Evolutionary conservation across 495 filamentous ascomycete species (phyloP), one percentile per base, ranked within the genome.

Genomic region (Bryoglossum gracile): DNA sequence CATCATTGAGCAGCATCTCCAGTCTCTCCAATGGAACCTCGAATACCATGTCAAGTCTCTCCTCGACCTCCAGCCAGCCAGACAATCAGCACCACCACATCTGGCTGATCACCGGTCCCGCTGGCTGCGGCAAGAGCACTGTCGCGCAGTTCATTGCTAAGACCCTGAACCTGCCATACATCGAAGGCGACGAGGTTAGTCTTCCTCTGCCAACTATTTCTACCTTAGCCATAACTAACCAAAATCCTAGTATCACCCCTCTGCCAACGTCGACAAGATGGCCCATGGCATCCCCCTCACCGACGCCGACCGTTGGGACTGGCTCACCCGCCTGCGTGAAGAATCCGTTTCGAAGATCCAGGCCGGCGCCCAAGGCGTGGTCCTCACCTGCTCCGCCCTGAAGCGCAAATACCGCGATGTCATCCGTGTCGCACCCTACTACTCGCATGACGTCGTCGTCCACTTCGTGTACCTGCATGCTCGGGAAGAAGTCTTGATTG

Each of bases 371-470:
- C 68, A 78, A 26, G 94, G 91, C 42, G 94, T 95, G 21, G 86
- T 99, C 17, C 75, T 99, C 46, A 95, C 94, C 40, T 99, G 94
- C 75, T 94, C 87, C 11, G 92, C 91, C 3, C 75, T 99, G 42
- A 97, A 97, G 72, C 85, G 85, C 61, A 94, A 91, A 69, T 99
- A 99, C 73, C 86, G 94, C 53, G 91, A 99, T 64, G 90, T 96
- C 36, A 89, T 99, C 66, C 83, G 94, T 42, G 79, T 92, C 8
- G 92, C 91, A 2, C 77, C 84, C 13, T 89, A 94, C 69, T 77
- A 72, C 61, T 30, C 36, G 11, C 55, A 51, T 21, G 75, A 80
- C 48, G 80, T 95, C 33, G 77, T 77, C 39, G 84, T 96, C 39
- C 90, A 95, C 63, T 99, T 97, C 63, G 78, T 97, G 54, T 99